Evolutionary conservation across 2,329 filamentous ascomycete genomes (phyloP), one percentile per base, ranked within the genome.

Genomic region (Dothideomycetidae sp.): DNA sequence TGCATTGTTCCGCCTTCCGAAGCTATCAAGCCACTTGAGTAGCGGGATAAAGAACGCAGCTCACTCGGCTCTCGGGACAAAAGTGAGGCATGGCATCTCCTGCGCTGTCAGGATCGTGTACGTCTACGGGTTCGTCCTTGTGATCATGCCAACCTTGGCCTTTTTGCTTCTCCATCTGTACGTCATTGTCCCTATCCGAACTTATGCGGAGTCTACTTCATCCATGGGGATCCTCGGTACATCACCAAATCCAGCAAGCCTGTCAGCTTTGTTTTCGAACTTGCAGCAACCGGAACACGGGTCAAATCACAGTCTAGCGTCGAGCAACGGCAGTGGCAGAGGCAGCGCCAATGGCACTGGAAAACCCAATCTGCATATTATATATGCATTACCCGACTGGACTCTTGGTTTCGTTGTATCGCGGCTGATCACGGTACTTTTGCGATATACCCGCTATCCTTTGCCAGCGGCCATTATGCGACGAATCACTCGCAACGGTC

Each of bases 361-460:
- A 3, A 53, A 53, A n/a, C 44, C 53, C 31, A 66, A 62, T 36
- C 56, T 58, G 11, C 83, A 92, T 52, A 81, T 78, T 5, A 73
- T 96, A 29, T 80, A 92, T 44, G 69, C 96, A 43, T 78, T 96
- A 29, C 88, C 96, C 54, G 78, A 86, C 41, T 98, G 88, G 85
- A 93, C 86, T 0, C 66, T 98, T 1, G 90, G 90, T 3, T 71
- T 98, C 14, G 68, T 98, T 3, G 94, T 93, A 56, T 70, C 92
- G 18, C 86, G 93, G 46, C 74, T 96, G 49, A 73, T 73, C 1
- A 70, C 75, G 11, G 77, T 80, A 28, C 61, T 84, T 49, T 67
- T 85, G 16, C 64, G 79, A 10, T 70, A 78, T 50, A 70, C 83
- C 44, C 72, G 74, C 5, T 69, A 75, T 7, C 79, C 78, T 7